These are phyloP conservation scores for Cryptococcus maquisensis DNA, from an alignment of 1,284 basidiomycete genomes.

Conservation along the genomic window DNA sequence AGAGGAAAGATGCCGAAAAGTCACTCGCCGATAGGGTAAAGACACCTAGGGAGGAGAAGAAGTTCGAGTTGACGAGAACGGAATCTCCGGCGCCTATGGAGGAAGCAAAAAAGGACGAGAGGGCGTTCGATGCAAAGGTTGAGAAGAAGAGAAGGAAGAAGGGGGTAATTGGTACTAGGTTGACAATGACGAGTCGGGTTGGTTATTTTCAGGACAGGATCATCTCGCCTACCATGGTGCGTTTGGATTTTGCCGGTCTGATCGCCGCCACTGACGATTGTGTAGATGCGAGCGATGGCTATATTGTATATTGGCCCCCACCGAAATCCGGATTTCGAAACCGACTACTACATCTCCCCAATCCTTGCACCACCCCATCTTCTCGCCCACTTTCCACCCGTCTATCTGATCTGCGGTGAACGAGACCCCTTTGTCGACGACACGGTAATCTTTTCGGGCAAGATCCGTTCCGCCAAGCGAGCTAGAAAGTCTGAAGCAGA, in stretches of 20 bases:
- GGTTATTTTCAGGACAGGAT: constrained; percentile 92
- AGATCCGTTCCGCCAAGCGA: constrained; percentile 86
- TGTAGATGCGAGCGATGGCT: constrained; percentile 95
- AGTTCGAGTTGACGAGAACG: constrained; percentile 19
- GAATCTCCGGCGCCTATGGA: constrained; percentile 10
- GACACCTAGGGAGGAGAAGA: constrained; percentile 41
- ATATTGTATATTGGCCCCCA: constrained; percentile 93
- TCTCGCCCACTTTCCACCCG: constrained; percentile 86
- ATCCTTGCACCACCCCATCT: constrained; percentile 79
- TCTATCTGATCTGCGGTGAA: constrained; percentile 89
- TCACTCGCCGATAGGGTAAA: constrained; percentile 48
- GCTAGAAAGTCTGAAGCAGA: constrained; percentile 62
- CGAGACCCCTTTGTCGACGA: constrained; percentile 97
- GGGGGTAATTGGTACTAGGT: constrained; percentile 67
- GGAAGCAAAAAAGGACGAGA: constrained; percentile 7
- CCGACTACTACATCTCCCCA: constrained; percentile 92
- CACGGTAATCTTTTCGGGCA: constrained; percentile 86
- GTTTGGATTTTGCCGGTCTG: constrained; percentile 34
- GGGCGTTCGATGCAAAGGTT: constrained; percentile 19
- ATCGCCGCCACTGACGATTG: constrained; percentile 4
- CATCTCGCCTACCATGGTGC: constrained; percentile 84
- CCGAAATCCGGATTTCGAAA: constrained; percentile 84
- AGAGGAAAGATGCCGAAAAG: constrained; percentile 47
- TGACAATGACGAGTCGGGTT: constrained; percentile 94
- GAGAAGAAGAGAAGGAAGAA: constrained; percentile 32